Conservation (phyloP, 2,329 filamentous ascomycete genomes). For the Celoporthe dispersa region DNA sequence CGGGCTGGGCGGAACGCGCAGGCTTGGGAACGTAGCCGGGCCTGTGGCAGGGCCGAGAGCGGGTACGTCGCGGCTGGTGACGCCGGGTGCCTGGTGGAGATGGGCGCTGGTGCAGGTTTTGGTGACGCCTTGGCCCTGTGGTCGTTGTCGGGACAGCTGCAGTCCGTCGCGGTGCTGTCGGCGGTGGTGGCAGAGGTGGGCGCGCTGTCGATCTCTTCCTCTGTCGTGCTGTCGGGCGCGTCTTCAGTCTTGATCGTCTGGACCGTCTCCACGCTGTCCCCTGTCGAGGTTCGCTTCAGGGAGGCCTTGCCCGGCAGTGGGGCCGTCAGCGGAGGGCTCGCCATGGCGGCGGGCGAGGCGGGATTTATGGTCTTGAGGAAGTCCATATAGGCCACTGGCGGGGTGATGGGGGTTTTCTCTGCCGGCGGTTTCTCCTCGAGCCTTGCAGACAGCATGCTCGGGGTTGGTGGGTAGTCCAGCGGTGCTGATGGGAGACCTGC, state of each 20-base stretch:
- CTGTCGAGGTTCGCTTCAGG: constrained; percentile 36
- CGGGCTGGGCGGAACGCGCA: constrained; percentile 80
- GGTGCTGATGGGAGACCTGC: constrained; percentile 36
- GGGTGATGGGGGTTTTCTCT: constrained; percentile 84
- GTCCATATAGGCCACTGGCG: constrained; percentile 87
- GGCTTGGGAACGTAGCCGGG: constrained; percentile 63
- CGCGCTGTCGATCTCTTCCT: constrained; percentile 42
- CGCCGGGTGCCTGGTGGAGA: constrained; percentile 28
- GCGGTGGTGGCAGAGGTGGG: constrained; percentile 57
- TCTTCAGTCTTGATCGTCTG: constrained; percentile 47
- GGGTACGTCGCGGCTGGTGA: constrained; percentile 48
- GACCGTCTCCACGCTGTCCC: constrained; percentile 36
- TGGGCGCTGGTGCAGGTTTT: constrained; percentile 38
- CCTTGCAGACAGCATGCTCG: constrained; percentile 49
- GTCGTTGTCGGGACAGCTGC: constrained; percentile 59
- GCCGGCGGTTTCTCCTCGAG: constrained; percentile 58
- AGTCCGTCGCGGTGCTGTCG: constrained; percentile 56
- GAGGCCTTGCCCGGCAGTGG: constrained; percentile 37
- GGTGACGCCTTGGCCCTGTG: constrained; percentile 55
- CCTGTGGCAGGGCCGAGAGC: constrained; percentile 64
- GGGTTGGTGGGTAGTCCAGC: constrained; percentile 28
- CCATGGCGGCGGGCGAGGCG: constrained; percentile 66
- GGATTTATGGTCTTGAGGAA: constrained; percentile 86
- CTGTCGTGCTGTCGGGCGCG: constrained; percentile 34
- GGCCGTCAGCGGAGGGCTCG: constrained; percentile 47